phyloP scores from a whole-genome alignment of 345 rosid species.

The Salix suchowensis region DNA sequence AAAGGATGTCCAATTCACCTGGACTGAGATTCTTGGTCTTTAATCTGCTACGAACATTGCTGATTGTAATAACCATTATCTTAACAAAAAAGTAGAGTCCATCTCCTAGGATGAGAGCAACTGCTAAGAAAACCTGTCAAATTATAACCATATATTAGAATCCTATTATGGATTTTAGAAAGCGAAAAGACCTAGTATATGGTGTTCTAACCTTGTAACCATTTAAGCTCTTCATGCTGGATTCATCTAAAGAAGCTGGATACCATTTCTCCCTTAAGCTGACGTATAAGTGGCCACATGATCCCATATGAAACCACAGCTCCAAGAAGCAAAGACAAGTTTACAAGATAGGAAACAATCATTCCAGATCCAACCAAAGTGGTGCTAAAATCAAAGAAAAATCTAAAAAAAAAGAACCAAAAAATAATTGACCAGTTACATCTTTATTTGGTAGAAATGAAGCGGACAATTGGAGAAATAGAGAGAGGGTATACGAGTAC shows the following conservation, averaged over 20 bases:
- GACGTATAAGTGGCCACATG: slow-evolving; percentile 84
- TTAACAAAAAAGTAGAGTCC: slow-evolving; percentile 86
- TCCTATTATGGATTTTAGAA: background rate
- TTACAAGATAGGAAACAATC: slow-evolving; percentile 85
- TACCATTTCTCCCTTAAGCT: slow-evolving; percentile 80
- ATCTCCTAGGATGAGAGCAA: slow-evolving; percentile 83
- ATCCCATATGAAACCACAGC: slow-evolving; percentile 74
- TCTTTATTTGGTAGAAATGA: too few relatives aligned
- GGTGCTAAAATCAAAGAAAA: slow-evolving; percentile 81
- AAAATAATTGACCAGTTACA: background rate
- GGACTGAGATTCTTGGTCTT: slow-evolving; percentile 35
- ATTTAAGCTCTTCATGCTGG: slow-evolving; percentile 75
- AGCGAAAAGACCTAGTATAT: background rate
- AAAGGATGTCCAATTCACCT: slow-evolving; percentile 10
- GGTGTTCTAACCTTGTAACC: slow-evolving; percentile 75
- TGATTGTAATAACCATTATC: slow-evolving; percentile 44
- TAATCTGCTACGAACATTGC: slow-evolving; percentile 42
- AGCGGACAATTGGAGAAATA: background rate
- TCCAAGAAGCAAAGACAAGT: slow-evolving; percentile 77
- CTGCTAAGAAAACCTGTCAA: slow-evolving; percentile 62
- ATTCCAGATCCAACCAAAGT: slow-evolving; percentile 90
- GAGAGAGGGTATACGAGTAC: background rate
- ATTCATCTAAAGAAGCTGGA: slow-evolving; percentile 52
- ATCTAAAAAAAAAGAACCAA: slow-evolving; percentile 34
- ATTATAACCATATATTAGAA: background rate